Conservation (phyloP, 176 grass and related monocot genomes). For the Chrysopogon serrulatus region DNA sequence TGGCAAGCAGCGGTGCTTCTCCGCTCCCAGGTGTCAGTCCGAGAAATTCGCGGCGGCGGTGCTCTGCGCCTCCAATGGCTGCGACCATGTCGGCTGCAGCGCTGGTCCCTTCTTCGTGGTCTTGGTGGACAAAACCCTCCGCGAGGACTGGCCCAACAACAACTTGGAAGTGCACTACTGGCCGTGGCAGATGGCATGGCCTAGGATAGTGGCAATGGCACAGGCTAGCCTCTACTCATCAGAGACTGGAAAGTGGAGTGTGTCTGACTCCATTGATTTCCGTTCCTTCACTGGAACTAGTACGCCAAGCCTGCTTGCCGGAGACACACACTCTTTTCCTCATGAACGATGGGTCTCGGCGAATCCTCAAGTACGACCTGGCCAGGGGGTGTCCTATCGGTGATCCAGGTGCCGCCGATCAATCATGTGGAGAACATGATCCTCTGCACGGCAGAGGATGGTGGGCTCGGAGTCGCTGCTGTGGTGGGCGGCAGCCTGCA, state of each 20-base stretch:
- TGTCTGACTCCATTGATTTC: background rate
- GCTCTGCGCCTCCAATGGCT: background rate
- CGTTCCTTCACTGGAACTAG: background rate
- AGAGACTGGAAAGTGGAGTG: background rate
- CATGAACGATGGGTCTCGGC: rapidly evolving
- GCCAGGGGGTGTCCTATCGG: background rate
- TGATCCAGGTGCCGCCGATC: background rate
- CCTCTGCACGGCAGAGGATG: background rate
- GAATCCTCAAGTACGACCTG: background rate
- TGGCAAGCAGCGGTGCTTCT: background rate
- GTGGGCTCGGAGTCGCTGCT: background rate
- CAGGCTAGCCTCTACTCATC: background rate
- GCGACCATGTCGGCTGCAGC: background rate
- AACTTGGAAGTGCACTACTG: no score
- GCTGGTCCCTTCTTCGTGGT: background rate
- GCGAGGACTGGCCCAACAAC: no score
- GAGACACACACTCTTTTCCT: background rate
- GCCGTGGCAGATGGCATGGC: no score
- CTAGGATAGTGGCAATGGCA: background rate
- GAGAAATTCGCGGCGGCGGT: background rate
- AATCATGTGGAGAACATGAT: background rate
- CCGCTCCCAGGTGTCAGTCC: no score
- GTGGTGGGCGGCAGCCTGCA: background rate
- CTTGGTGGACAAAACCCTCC: background rate
- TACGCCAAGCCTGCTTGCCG: background rate